Base-by-base conservation (phyloP, 495 filamentous ascomycete species). In the Bacidia gigantensis region DNA sequence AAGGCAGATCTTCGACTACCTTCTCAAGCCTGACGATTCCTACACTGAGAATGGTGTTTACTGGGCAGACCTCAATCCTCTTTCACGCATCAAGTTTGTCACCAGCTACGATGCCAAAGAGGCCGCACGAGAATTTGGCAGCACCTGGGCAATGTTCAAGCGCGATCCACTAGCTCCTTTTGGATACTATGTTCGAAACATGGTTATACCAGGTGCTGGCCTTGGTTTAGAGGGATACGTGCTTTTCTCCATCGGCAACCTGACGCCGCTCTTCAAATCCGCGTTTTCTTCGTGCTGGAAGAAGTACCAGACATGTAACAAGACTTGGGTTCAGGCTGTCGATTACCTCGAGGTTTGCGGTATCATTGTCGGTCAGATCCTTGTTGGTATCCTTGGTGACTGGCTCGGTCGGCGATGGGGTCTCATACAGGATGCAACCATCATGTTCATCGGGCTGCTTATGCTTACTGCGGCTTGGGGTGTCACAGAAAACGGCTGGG, bases 381-480 rank as follows among this genome's bases (percentile, higher is more conserved):
- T 78, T 29, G 85, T 93, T 43, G 87, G 87, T 56, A 63, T 82
- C 52, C 53, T 81, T 38, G 71, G 73, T 64, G 71, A 74, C 51
- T 79, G 74, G 76, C 67, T 88, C 43, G 89, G 89, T 52, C 85
- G 89, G 60, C 81, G 89, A 58, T 95, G 82, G 82, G 88, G 87
- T 72, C 70, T 95, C 45, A 89, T 93, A 60, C 87, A 94, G 68
- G 89, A 95, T 67, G 87, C 86, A n/a, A 56, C 78, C 9, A 85
- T 95, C 73, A 95, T 94, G 89, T 84, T 93, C 58, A 57, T 90
- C 58, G 88, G 88, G 69, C 70, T 94, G 26, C 45, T 90, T 56
- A 89, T 94, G 85, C 76, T 94, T 39, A 88, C 83, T 26, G 83
- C 85, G 47, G 81, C 84, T 7, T 94, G 89, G 88, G 89, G 87